These are phyloP conservation scores for Avena insularis DNA, from an alignment of 176 grass and related monocot species.

Conservation along the genomic window DNA sequence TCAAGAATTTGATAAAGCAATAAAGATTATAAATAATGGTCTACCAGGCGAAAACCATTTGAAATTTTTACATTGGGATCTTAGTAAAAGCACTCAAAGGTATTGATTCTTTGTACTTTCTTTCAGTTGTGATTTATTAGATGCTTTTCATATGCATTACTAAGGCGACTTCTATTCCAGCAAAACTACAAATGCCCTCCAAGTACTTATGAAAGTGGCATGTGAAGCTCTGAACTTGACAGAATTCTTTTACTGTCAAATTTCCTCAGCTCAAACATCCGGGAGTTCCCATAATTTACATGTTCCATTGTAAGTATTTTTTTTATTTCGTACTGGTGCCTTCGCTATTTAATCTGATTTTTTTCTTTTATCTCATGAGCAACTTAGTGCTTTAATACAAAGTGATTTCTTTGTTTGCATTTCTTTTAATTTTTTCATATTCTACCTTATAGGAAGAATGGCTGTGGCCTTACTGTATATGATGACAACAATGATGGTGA, in stretches of 20 bases:
- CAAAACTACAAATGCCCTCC: slow-evolving; percentile 77
- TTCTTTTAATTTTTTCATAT: slow-evolving; percentile 29
- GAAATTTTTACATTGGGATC: slow-evolving; percentile 97
- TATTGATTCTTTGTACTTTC: slow-evolving; percentile 45
- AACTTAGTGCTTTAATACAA: background rate
- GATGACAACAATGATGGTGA: slow-evolving; percentile 41
- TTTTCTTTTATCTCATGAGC: slow-evolving; percentile 29
- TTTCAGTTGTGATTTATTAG: slow-evolving; percentile 17
- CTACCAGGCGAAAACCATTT: slow-evolving; percentile 72
- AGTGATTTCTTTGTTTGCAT: background rate
- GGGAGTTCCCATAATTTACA: slow-evolving; percentile 55
- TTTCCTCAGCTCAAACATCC: slow-evolving; percentile 47
- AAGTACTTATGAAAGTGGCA: slow-evolving; percentile 78
- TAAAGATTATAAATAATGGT: slow-evolving; percentile 81
- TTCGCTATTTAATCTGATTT: slow-evolving; percentile 24
- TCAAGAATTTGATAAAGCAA: slow-evolving; percentile 76
- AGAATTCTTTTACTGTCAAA: slow-evolving; percentile 79
- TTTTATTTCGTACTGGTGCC: slow-evolving; percentile 16
- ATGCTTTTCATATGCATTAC: slow-evolving; percentile 40
- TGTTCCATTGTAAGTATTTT: slow-evolving; percentile 61
- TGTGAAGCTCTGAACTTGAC: slow-evolving; percentile 80
- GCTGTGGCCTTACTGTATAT: slow-evolving; percentile 28
- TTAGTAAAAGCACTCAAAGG: slow-evolving; percentile 86
- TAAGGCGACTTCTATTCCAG: slow-evolving; percentile 52
- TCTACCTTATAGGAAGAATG: slow-evolving; percentile 50